Base-by-base conservation (phyloP, 306 rosid species). In the Lathyrus aphaca region DNA sequence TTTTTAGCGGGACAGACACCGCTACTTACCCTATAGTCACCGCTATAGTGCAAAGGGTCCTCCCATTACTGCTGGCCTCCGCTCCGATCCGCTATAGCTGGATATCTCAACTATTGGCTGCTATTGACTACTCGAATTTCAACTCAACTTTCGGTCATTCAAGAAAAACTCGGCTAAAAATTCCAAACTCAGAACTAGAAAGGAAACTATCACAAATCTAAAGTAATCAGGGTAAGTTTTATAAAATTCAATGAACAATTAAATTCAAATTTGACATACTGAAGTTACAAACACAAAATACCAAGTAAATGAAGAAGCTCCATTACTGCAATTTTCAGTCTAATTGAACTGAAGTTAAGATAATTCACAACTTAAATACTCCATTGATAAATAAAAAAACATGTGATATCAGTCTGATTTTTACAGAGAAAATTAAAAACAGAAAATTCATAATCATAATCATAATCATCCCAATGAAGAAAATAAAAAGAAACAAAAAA, bases 361-460 rank as follows among this genome's bases (percentile, higher is more conserved):
- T n/a, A 70, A 64, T 57, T 73, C 62, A 64, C 76, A 68, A 21
- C 49, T 30, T 61, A 76, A 82, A 49, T 54, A 69, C 45, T 42
- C 32, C 56, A 38, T 38, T 18, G 53, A 77, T 10, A 49, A 45
- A 8, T 68, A 60, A 62, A 45, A 73, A 60, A 63, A 11, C 35
- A 73, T 25, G 61, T 57, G 63, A 73, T 18, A n/a, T 53, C 14
- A 29, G 38, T 78, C 61, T 61, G 57, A 74, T 66, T 54, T 78
- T 78, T 82, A 82, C 83, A 78, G 45, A 38, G 73, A 15, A 72
- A 74, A 62, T 40, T n/a, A 6, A 71, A 78, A 71, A 62, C 43
- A 4, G 71, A 39, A 71, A 68, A 55, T 3, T 16, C 45, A 48
- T 73, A 62, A 4, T 15, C 39, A 55, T 50, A 61, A 3, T 7